Conservation (phyloP, 495 filamentous ascomycete species). For the Neurospora sp. region DNA sequence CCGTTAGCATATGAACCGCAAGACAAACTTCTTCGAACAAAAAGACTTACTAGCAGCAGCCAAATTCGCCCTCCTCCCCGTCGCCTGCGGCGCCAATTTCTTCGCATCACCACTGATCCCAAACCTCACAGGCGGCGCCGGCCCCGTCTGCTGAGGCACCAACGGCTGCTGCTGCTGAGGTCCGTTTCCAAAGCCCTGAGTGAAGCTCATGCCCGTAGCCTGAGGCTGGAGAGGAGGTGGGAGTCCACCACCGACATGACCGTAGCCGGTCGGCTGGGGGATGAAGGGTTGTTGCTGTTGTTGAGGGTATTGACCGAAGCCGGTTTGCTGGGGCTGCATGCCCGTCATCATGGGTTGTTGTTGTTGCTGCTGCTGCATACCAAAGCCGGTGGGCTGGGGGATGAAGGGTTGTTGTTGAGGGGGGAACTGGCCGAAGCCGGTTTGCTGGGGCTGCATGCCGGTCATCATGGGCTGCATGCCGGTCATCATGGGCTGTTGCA, state of each 20-base stretch:
- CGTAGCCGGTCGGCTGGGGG: neutral
- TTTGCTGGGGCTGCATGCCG: slow-evolving; percentile 38
- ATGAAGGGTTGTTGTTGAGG: neutral
- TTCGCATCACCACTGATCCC: slow-evolving; percentile 62
- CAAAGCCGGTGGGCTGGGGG: neutral
- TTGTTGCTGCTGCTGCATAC: slow-evolving; percentile 25
- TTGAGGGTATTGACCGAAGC: slow-evolving; percentile 28
- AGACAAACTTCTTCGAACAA: too few species aligned
- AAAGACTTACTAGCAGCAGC: slow-evolving; percentile 77
- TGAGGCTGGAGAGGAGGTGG: slow-evolving; percentile 44
- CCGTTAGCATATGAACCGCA: neutral
- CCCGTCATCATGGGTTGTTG: slow-evolving; percentile 33
- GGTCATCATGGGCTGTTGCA: slow-evolving; percentile 14
- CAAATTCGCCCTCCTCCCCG: slow-evolving; percentile 82
- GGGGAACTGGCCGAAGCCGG: slow-evolving; percentile 34
- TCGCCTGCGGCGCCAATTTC: slow-evolving; percentile 79
- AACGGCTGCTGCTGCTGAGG: slow-evolving; percentile 51
- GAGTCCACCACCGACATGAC: neutral
- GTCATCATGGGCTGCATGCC: slow-evolving; percentile 29
- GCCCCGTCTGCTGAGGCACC: slow-evolving; percentile 83
- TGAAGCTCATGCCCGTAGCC: slow-evolving; percentile 42
- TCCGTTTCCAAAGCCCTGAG: slow-evolving; percentile 41
- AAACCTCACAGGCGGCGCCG: slow-evolving; percentile 83
- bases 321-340: slow-evolving; percentile 41
- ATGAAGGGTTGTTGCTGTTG: neutral